Base-by-base conservation (phyloP, 2,329 filamentous ascomycete genomes). In the Amylocarpus encephaloides region DNA sequence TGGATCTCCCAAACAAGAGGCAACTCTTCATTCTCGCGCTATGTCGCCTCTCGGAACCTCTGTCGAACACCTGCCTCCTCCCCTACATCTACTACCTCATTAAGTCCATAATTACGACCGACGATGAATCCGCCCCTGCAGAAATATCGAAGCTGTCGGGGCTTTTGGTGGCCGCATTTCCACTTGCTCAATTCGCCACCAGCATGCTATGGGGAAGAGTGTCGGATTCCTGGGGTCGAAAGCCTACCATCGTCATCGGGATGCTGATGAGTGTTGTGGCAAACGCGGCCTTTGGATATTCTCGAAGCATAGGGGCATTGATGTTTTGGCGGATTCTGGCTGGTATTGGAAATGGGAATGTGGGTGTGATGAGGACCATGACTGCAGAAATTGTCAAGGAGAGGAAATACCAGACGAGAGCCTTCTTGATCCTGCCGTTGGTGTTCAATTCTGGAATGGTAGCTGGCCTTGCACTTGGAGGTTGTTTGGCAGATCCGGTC, bases 201-300 rank as follows among this genome's bases (percentile, higher is more conserved):
- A 88, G 88, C 2, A 83, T 95, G 66, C 67, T 88, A 53, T 95
- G 89, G 89, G 89, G 89, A 0, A 75, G 85, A 0, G 69, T 90
- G 3, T 81, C 85, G 6, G 78, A 82, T 61, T 72, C 70, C 49
- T 76, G 79, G 50, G 90, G 89, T 1, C 77, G 89, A 43, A 95
- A 95, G 68, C 78, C 76, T 13, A 86, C 93, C 12, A 73, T 95
- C 15, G 69, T 94, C 47, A 80, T 94, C 47, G 89, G 90, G 0
- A 69, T 95, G 26, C 61, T 81, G 2, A 77, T 83, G 15, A 57
- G 56, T 18, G 70, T 79, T 1, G 48, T 82, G 13, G 73, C 79
- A 0, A 83, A 79, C 0, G 71, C 76, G 0, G 67, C 87, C 1
- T 93, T 92, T 58, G 86, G 87, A 19, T 68, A 88, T 57, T 80